Evolutionary conservation across 1,284 basidiomycete genomes (phyloP).

Genomic region (Tremellales sp.): DNA sequence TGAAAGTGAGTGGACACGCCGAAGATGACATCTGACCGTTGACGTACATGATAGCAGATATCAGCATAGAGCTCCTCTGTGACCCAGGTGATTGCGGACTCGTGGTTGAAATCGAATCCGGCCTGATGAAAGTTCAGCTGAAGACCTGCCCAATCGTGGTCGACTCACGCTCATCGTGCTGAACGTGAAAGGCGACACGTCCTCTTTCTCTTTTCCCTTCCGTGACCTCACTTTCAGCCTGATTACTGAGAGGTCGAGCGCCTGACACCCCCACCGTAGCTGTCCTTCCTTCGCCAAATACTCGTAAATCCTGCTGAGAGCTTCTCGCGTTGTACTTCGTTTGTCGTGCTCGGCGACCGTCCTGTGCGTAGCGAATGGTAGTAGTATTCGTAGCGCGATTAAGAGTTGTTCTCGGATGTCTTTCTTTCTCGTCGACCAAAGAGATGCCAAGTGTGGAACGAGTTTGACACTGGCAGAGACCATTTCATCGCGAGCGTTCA

Average conservation of each 20-base stretch:
- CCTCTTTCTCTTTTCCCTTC: slow-evolving; percentile 10
- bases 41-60: slow-evolving; percentile 66
- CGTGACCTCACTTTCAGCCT: slow-evolving; percentile 10
- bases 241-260: slow-evolving; percentile 58
- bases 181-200: slow-evolving; percentile 25
- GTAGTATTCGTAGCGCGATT: slow-evolving; percentile 62
- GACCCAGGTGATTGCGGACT: slow-evolving; percentile 73
- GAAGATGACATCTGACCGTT: slow-evolving; percentile 12
- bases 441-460: slow-evolving; percentile 61
- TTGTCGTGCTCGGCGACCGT: slow-evolving; percentile 16
- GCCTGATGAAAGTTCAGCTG: too few relatives aligned
- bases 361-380: slow-evolving; percentile 62
- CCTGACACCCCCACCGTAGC: slow-evolving; percentile 56
- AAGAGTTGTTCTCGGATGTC: slow-evolving; percentile 57
- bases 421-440: slow-evolving; percentile 77
- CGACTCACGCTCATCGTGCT: slow-evolving; percentile 10
- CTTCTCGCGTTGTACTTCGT: slow-evolving; percentile 46
- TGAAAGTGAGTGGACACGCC: slow-evolving; percentile 1
- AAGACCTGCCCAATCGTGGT: too few relatives aligned
- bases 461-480: slow-evolving; percentile 58
- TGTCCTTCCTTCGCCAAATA: slow-evolving; percentile 61
- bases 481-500: slow-evolving; percentile 64
- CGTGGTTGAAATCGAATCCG: slow-evolving; percentile 65
- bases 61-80: slow-evolving; percentile 79
- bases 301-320: slow-evolving; percentile 53